Conservation (phyloP, 1,139 yeast species). For the Debaryomyces psychrophilus region DNA sequence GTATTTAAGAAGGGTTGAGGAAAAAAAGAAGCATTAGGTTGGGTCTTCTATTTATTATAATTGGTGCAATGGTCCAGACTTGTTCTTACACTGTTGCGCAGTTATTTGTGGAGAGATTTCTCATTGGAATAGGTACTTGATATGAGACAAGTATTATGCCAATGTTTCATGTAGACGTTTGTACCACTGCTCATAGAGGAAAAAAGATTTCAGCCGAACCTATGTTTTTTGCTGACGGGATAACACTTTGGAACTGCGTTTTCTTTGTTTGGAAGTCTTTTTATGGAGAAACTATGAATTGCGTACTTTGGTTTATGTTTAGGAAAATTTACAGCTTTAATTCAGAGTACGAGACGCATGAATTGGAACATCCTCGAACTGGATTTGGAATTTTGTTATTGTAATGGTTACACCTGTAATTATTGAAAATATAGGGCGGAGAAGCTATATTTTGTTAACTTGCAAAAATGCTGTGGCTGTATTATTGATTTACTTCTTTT, state of each 20-base stretch:
- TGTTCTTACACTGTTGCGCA: too few relatives aligned
- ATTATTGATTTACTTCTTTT: not conserved
- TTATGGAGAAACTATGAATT: conserved; percentile 22
- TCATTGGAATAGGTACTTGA: not conserved
- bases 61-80: not conserved
- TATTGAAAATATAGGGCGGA: conserved; percentile 33
- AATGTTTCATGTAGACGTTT: not conserved
- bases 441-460: conserved; percentile 14
- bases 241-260: too few relatives aligned
- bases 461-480: conserved; percentile 2
- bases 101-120: not conserved
- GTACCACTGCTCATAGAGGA: too few relatives aligned
- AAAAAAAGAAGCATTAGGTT: not conserved
- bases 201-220: conserved; percentile 12
- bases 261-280: too few relatives aligned
- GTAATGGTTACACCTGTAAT: conserved; percentile 43
- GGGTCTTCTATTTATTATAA: not conserved
- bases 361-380: conserved; percentile 40
- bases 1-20: not conserved
- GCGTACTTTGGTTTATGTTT: conserved; percentile 39
- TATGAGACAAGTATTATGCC: not conserved
- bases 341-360: conserved; percentile 42
- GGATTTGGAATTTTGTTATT: conserved; percentile 48
- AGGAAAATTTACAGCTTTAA: conserved; percentile 41
- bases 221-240: conserved; percentile 14